Evolutionary conservation across 163 green algal genomes (phyloP), one percentile per base, ranked within the genome.

Genomic region (Volvox carteri): DNA sequence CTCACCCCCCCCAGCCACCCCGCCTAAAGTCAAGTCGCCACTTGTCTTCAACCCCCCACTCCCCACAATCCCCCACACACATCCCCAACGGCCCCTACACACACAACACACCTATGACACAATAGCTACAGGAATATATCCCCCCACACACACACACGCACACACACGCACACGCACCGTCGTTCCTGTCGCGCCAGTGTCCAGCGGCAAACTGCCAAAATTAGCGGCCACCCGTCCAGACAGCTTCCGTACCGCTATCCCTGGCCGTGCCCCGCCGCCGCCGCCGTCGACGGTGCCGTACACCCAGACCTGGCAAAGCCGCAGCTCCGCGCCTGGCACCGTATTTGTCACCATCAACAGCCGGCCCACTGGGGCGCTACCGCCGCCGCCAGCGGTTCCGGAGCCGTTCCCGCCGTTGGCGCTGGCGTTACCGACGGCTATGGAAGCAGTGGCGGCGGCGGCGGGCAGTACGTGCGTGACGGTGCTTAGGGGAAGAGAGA

Each of bases 281-380:
- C 37, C 42, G 39, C 65, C 39, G 30, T 41, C 80, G 14, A 28
- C 48, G 75, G 48, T 52, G 46, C 30, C 39, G 80, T 87, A 87
- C n/a, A 78, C 80, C 80, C 42, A 78, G n/a, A 78, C 80, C 80
- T 87, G 80, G 42, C 78, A 86, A 56, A 86, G 30, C 33, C 35
- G 4, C 77, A 85, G 77, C 35, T 35, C 6, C 48, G 30, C 50
- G n/a, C 50, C 30, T 14, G 11, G 30, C 18, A 21, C 30, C 19
- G 48, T 42, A 37, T 72, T 68, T n/a, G 30, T 68, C 0, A 84
- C 37, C 75, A 84, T 50, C 8, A 84, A 16, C 19, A 67, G 18
- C 30, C 48, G 73, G 7, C 44, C 73, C 7, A 65, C n/a, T 11
- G 44, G 12, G 39, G 39, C 21, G 4, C 39, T n/a, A n/a, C n/a